These are phyloP conservation scores for Termitomyces sp. DNA, from an alignment of 768 basidiomycete genomes.

Conservation along the genomic window DNA sequence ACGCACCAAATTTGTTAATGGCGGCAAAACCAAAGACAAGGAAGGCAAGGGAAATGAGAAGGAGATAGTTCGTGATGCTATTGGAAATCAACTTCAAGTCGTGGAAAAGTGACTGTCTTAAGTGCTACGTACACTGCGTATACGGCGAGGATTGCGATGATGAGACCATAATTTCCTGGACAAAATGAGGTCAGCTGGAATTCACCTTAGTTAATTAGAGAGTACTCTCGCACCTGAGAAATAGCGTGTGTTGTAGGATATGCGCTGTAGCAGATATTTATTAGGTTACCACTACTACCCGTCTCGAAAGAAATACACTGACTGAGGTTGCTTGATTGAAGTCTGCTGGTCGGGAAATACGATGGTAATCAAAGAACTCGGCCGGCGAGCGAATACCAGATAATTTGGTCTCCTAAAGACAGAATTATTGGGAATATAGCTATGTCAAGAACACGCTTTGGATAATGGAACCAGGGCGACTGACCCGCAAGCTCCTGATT, in stretches of 20 bases:
- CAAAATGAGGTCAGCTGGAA: slow-evolving; percentile 3
- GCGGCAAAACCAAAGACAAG: slow-evolving; percentile 86
- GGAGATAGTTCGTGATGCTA: slow-evolving; percentile 76
- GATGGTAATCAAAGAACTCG: slow-evolving; percentile 83
- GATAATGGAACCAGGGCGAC: slow-evolving; percentile 18
- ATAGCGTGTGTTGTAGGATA: slow-evolving; percentile 92
- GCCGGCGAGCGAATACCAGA: slow-evolving; percentile 64
- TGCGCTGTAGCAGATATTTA: slow-evolving; percentile 45
- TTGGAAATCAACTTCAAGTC: background rate
- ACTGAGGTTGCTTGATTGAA: slow-evolving; percentile 75
- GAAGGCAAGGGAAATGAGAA: slow-evolving; percentile 81
- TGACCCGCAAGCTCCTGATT: slow-evolving; percentile 64
- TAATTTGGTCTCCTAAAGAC: slow-evolving; percentile 65
- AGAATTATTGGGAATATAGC: background rate
- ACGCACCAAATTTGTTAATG: slow-evolving; percentile 85
- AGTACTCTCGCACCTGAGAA: slow-evolving; percentile 53
- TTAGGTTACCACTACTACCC: background rate
- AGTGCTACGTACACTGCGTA: slow-evolving; percentile 66
- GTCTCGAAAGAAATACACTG: slow-evolving; percentile 19
- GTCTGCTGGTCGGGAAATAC: slow-evolving; percentile 80
- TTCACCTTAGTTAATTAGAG: background rate
- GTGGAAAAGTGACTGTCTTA: background rate
- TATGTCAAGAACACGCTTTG: background rate
- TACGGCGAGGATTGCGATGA: slow-evolving; percentile 71
- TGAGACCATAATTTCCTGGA: slow-evolving; percentile 81